These are phyloP conservation scores for Diutina catenulata DNA, from an alignment of 1,139 yeast genomes.

Conservation along the genomic window DNA sequence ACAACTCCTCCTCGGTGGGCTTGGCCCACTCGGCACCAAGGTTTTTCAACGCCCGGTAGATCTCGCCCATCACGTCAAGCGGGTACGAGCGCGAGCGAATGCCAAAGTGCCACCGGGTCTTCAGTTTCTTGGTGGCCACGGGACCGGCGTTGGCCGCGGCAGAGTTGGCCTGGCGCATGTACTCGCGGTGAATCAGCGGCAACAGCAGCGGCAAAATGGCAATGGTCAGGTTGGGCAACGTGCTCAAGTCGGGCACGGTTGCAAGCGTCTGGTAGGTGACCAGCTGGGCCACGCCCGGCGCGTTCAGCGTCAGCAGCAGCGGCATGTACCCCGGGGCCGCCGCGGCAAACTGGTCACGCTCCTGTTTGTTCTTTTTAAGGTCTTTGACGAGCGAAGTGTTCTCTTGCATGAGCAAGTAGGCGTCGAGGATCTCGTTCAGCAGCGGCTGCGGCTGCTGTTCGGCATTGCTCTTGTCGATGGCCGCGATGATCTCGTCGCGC, in stretches of 20 bases:
- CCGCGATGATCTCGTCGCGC: conserved; percentile 72
- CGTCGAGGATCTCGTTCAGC: conserved; percentile 75
- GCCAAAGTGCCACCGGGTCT: conserved; percentile 98
- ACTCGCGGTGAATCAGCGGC: conserved; percentile 91
- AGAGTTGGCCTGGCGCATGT: conserved; percentile 55
- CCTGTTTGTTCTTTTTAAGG: conserved; percentile 42
- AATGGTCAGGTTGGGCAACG: conserved; percentile 55
- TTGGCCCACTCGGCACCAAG: conserved; percentile 97
- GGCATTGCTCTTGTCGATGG: conserved; percentile 39
- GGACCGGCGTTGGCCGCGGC: conserved; percentile 30
- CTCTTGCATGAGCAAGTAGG: conserved; percentile 79
- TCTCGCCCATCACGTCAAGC: conserved; percentile 97
- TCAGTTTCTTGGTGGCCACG: conserved; percentile 69
- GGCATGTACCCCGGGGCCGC: conserved; percentile 36
- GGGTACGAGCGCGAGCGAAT: conserved; percentile 94
- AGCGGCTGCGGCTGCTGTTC: conserved; percentile 25
- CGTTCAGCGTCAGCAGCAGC: conserved; percentile 13
- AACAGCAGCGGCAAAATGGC: conserved; percentile 89
- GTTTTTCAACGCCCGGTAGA: conserved; percentile 84
- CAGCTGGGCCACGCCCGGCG: conserved; percentile 36
- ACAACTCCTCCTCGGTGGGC: conserved; percentile 84
- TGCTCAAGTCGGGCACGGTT: conserved; percentile 37
- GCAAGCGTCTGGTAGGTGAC: conserved; percentile 39
- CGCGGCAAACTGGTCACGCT: conserved; percentile 39
- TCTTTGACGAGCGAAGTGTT: conserved; percentile 61